Evolutionary conservation across 2,329 filamentous ascomycete species (phyloP).

Genomic region (Rugonectria rugulosa): DNA sequence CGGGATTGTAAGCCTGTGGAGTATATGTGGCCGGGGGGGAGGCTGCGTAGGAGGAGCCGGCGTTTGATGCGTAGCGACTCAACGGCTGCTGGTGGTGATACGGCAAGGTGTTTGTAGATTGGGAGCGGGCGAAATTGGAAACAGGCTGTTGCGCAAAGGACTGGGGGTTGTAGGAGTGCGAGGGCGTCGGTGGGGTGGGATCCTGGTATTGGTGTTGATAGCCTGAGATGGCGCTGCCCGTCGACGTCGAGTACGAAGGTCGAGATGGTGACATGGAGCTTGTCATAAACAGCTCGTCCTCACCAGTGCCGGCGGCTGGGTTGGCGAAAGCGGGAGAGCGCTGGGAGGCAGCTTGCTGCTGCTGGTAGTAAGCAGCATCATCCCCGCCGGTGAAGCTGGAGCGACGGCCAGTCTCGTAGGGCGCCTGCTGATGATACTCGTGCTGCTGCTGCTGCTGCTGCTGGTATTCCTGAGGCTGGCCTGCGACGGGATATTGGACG

Average conservation of each 20-base stretch:
- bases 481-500: slow-evolving; percentile 66
- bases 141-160: slow-evolving; percentile 58
- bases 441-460: slow-evolving; percentile 45
- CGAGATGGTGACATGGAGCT: slow-evolving; percentile 47
- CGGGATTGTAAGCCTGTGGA: slow-evolving; percentile 65
- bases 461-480: slow-evolving; percentile 43
- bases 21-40: slow-evolving; percentile 55
- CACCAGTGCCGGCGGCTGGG: slow-evolving; percentile 30
- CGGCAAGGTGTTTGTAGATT: slow-evolving; percentile 59
- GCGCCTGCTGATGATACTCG: slow-evolving; percentile 42
- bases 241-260: slow-evolving; percentile 49
- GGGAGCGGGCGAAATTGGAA: slow-evolving; percentile 50
- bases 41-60: slow-evolving; percentile 44
- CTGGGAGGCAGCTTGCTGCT: slow-evolving; percentile 35
- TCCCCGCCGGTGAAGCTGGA: slow-evolving; percentile 81
- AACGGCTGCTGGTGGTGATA: slow-evolving; percentile 56
- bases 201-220: slow-evolving; percentile 62
- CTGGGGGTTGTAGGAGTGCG: slow-evolving; percentile 74
- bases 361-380: slow-evolving; percentile 64
- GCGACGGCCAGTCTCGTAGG: slow-evolving; percentile 56
- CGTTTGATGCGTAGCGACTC: slow-evolving; percentile 49
- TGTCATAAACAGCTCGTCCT: slow-evolving; percentile 72
- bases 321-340: slow-evolving; percentile 33
- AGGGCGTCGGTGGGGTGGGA: slow-evolving; percentile 54
- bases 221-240: slow-evolving; percentile 56